Evolutionary conservation across 345 rosid genomes (phyloP), one percentile per base, ranked within the genome.

Genomic region (Erodium maritimum): DNA sequence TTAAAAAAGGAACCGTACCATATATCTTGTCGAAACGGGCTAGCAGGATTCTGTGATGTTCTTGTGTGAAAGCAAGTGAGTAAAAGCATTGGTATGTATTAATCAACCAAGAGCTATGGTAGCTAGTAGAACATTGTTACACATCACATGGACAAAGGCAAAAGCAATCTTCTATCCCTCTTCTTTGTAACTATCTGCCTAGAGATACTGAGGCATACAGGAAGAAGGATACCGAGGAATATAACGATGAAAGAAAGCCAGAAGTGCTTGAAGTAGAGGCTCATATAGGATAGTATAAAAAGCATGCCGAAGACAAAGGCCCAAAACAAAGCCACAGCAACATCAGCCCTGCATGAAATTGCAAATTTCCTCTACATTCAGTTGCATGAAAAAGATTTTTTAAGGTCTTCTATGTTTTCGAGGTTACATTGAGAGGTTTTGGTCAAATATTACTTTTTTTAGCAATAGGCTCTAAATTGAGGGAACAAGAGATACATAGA

Each of bases 161-260:
- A 70, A 17, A 82, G 82, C 59, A 75, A 55, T 64, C 77, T 72
- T 54, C 72, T 67, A 61, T 82, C 82, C 71, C 72, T 79, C 56
- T 75, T 75, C 71, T 59, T 60, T 60, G 69, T 23, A 56, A 77
- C 50, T 21, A 75, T 71, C 57, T 70, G 81, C 61, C 79, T 69
- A 23, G 37, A 73, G 45, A 69, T 63, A 62, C 79, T 61, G 56
- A 77, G 61, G 60, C 71, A 61, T 23, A 75, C 4, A 2, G 63
- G 82, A 67, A 82, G 72, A 34, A 67, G 65, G 33, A 69, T 65
- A n/a, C 59, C 74, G 21, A 75, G 68, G 69, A 71, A 65, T 19
- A 69, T 57, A 18, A 61, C 17, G 48, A 75, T 33, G 59, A 56
- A 57, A 1, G 73, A 73, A 53, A 73, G 53, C 76, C 74, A 71